Evolutionary conservation across 495 filamentous ascomycete genomes (phyloP).

Genomic region (Aspergillus affinis): DNA sequence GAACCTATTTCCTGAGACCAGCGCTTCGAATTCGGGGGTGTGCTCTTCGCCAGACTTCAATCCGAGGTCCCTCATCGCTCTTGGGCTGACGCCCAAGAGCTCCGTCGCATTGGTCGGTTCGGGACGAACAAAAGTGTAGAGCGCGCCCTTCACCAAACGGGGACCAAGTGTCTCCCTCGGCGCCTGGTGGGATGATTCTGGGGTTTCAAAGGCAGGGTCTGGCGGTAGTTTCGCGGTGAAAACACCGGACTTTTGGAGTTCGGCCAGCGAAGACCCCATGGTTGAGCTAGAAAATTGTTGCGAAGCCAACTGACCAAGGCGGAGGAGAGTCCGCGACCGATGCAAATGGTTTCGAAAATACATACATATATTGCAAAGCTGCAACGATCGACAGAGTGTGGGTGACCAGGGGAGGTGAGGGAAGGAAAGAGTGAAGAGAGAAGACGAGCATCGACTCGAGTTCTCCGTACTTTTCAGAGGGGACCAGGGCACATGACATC

Average conservation of each 20-base stretch:
- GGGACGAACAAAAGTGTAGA: conserved; percentile 90
- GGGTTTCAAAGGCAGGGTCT: conserved; percentile 78
- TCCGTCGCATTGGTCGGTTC: conserved; percentile 68
- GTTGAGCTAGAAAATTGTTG: conserved; percentile 43
- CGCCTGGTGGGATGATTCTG: conserved; percentile 73
- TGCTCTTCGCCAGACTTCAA: conserved; percentile 64
- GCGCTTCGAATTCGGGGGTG: conserved; percentile 70
- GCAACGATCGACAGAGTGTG: not conserved
- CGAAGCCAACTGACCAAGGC: conserved; percentile 49
- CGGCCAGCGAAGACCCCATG: conserved; percentile 51
- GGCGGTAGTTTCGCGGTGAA: conserved; percentile 80
- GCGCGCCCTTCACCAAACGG: conserved; percentile 77
- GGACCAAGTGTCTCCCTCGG: conserved; percentile 74
- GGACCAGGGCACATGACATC: too few species aligned
- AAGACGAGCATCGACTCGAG: not conserved
- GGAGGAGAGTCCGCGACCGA: conserved; percentile 19
- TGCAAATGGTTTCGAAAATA: conserved; percentile 18
- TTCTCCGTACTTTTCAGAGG: too few species aligned
- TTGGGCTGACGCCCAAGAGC: conserved; percentile 72
- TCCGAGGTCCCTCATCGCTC: conserved; percentile 77
- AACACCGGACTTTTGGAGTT: conserved; percentile 80
- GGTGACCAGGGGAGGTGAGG: not conserved
- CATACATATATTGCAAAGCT: conserved; percentile 24
- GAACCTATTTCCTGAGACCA: conserved; percentile 79
- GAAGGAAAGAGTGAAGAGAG: not conserved